phyloP scores from a whole-genome alignment of 2,329 filamentous ascomycete genomes.

The Phyllachora maydis region DNA sequence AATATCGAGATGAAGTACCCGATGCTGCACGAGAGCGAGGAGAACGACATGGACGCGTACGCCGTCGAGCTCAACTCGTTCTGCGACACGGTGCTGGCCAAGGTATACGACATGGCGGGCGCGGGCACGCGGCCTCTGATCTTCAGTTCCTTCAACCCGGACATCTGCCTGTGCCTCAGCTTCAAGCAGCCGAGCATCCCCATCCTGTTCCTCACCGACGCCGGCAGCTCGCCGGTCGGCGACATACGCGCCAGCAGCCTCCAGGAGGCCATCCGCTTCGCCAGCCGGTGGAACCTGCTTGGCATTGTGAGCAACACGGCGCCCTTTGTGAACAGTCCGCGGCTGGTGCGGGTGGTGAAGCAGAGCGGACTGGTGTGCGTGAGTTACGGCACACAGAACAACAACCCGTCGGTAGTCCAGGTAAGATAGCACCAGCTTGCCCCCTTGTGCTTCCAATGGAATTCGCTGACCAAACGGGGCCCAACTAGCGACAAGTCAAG shows the following conservation, averaged over 20 bases:
- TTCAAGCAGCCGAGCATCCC: slow-evolving; percentile 97
- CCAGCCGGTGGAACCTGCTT: slow-evolving; percentile 81
- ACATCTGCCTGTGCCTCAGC: slow-evolving; percentile 80
- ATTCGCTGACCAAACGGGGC: no score
- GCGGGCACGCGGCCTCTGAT: slow-evolving; percentile 79
- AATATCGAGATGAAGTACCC: slow-evolving; percentile 99
- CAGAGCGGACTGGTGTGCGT: slow-evolving; percentile 87
- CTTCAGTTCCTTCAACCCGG: slow-evolving; percentile 93
- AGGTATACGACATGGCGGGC: slow-evolving; percentile 76
- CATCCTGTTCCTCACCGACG: slow-evolving; percentile 83
- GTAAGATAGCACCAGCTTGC: slow-evolving; percentile 25
- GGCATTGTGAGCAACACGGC: slow-evolving; percentile 81
- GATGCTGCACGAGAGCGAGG: slow-evolving; percentile 88
- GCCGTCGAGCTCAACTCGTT: slow-evolving; percentile 93
- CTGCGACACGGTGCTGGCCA: slow-evolving; percentile 76
- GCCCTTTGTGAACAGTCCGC: slow-evolving; percentile 71
- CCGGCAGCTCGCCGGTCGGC: slow-evolving; percentile 59
- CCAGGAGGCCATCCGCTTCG: slow-evolving; percentile 90
- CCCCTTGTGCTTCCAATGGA: no score
- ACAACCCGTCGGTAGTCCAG: slow-evolving; percentile 68
- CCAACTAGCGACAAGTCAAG: slow-evolving; percentile 79
- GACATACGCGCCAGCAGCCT: slow-evolving; percentile 81
- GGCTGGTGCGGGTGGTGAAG: slow-evolving; percentile 82
- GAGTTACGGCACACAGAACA: slow-evolving; percentile 82
- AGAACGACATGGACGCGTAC: slow-evolving; percentile 92